Conservation (phyloP, 2,329 filamentous ascomycete species). For the Massarina eburnea region DNA sequence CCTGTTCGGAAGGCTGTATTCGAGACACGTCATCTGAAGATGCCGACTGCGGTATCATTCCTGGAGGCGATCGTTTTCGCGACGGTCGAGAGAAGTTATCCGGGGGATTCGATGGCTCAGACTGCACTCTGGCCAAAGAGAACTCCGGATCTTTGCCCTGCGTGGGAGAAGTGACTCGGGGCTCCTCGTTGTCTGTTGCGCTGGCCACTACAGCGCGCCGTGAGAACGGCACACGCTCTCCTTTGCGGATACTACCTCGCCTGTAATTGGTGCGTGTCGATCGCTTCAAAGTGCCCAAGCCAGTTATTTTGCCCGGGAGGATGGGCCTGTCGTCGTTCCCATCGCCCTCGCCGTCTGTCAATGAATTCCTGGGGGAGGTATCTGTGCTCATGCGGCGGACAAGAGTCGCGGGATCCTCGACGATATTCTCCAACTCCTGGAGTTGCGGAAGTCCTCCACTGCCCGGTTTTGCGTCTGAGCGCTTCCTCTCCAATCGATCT, state of each 20-base stretch:
- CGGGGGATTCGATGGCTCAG: constrained; percentile 61
- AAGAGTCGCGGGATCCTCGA: constrained; percentile 73
- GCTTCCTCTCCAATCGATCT: constrained; percentile 73
- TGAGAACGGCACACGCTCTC: constrained; percentile 73
- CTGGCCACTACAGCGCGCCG: constrained; percentile 65
- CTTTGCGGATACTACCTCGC: constrained; percentile 80
- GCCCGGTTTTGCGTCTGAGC: constrained; percentile 56
- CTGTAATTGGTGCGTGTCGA: constrained; percentile 92
- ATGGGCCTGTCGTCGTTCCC: constrained; percentile 78
- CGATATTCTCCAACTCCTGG: constrained; percentile 73
- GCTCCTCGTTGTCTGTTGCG: constrained; percentile 58
- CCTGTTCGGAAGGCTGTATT: constrained; percentile 19
- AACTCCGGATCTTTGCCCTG: constrained; percentile 30
- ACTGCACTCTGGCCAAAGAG: constrained; percentile 64
- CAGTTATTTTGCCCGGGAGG: constrained; percentile 71
- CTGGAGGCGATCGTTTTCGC: constrained; percentile 30
- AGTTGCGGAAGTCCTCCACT: constrained; percentile 58
- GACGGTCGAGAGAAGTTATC: constrained; percentile 64
- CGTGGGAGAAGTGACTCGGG: constrained; percentile 53
- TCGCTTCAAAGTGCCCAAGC: constrained; percentile 77
- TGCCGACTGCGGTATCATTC: constrained; percentile 18
- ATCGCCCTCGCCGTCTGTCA: constrained; percentile 42
- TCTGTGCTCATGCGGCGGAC: constrained; percentile 69
- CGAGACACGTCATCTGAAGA: constrained; percentile 28
- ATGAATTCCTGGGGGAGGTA: constrained; percentile 46